Base-by-base conservation (phyloP, 2,329 filamentous ascomycete species). In the Pyrenochaeta sp. region DNA sequence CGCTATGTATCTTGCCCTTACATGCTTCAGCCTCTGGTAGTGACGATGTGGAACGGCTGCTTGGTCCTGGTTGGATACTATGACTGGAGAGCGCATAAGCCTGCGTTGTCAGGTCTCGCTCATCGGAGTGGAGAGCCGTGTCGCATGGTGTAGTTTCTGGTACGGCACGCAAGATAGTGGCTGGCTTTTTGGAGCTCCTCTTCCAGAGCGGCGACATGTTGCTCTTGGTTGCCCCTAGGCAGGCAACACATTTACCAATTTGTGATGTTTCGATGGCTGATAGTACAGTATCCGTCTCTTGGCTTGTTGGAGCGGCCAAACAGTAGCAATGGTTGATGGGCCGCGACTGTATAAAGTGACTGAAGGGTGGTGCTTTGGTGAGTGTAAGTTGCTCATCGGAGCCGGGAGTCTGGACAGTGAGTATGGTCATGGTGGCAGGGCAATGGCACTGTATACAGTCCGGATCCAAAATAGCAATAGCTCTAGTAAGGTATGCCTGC, bases 111-210 rank as follows among this genome's bases (percentile, higher is more conserved):
- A 75, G 59, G 32, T 78, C 76, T 61, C 76, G 75, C 37, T 77
- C 66, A 56, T 78, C 78, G 30, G 75, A 58, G 58, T 60, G 63
- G 61, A 62, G 63, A 64, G 54, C 61, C 48, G 69, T 49, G 23
- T 57, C 61, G 52, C 45, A 48, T 51, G 54, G 49, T 44, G 63
- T 57, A 36, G 55, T 56, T 29, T 63, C 60, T 48, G 75, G 75
- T 37, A 77, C 75, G 33, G 73, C 72, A 37, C 66, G 73, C 44
- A 77, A 56, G 32, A 75, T 67, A 27, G 71, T 75, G 29, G 64
- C 67, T 44, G 64, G 58, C 43, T 61, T 66, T 31, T 66, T 69
- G 17, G 57, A 40, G 30, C 49, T 45, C 50, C 58, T 71, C 21
- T 60, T 51, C 47, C 60, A 68, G 18, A 60, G 54, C 20, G 64